Percentiles rank a stretch among this genome's conserved stretches.
phyloP scores from a whole-genome alignment of 352 stramenopile species.

The Globisporangium cystogenes region DNA sequence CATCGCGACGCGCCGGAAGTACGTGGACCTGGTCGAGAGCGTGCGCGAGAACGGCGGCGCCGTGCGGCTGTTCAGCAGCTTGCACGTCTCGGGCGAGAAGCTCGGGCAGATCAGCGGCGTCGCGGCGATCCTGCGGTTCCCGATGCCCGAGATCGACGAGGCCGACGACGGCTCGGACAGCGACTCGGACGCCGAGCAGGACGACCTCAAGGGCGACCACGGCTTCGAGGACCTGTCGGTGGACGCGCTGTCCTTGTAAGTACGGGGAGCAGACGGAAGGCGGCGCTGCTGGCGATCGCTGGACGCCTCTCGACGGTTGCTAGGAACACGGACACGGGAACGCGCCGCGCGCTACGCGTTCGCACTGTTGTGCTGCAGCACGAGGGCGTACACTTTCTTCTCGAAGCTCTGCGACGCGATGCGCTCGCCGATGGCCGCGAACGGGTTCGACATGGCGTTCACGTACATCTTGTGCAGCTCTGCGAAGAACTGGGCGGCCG shows the following conservation, averaged over 20 bases:
- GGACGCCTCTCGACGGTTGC: not conserved
- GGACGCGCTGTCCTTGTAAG: conserved; percentile 59
- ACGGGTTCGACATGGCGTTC: conserved; percentile 84
- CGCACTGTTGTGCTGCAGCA: conserved; percentile 61
- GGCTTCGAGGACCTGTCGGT: conserved; percentile 63
- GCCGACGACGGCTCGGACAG: conserved; percentile 60
- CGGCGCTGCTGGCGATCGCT: too few relatives aligned
- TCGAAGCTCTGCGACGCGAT: conserved; percentile 79
- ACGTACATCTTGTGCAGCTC: conserved; percentile 86
- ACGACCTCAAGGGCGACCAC: conserved; percentile 24
- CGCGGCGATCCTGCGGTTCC: conserved; percentile 95
- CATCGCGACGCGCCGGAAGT: conserved; percentile 86
- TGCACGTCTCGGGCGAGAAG: conserved; percentile 95
- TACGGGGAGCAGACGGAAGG: too few relatives aligned
- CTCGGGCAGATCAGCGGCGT: conserved; percentile 93
- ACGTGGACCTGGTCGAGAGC: conserved; percentile 93
- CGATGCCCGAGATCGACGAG: conserved; percentile 95
- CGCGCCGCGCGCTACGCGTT: conserved; percentile 10
- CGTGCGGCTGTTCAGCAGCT: conserved; percentile 92
- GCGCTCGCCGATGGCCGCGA: conserved; percentile 73
- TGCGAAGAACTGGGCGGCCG: conserved; percentile 54
- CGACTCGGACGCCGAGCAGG: conserved; percentile 34
- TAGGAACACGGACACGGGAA: not conserved
- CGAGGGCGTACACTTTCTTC: conserved; percentile 70
- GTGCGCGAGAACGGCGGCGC: conserved; percentile 89